Evolutionary conservation across 208 protist genomes (phyloP), one percentile per base, ranked within the genome.

Genomic region (Trypanosoma rangeli): DNA sequence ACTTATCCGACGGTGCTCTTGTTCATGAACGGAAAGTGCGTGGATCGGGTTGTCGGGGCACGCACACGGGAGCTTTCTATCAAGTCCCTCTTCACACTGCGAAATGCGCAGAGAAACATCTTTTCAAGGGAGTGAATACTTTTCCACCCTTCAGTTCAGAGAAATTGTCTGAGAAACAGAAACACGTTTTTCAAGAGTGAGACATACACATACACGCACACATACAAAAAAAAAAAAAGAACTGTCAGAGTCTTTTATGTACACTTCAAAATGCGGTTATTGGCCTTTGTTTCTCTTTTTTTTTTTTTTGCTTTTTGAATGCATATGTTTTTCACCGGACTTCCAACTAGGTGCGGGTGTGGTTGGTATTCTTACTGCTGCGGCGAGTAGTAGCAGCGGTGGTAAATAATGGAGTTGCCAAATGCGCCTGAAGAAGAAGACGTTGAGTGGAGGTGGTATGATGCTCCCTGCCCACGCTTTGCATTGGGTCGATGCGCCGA

Each of bases 81-180:
- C 52, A 95, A 95, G 77, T 86, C 84, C 7, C 71, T 93, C 1
- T 92, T 95, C 53, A 87, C 89, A 74, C 74, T 95, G 52, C 85
- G 90, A 20, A 95, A 95, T 66, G 80, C 64, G 26, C 69, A 71
- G 0, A 71, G 86, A 3, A 88, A 92, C 55, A 81, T 95, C 42
- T 89, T 95, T 62, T 87, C 90, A 12, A 62, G 84, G 1, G 74
- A 86, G 54, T 93, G 67, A 67, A 24, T 9, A 67, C 4, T 39
- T 63, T 20, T 50, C 20, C 46, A 50, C n/a, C 4, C 20, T 50
- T 3, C 46, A 16, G 46, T 5, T 10, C 37, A 13, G 10, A 13
- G 4, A 10, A 42, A 4, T 4, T 42, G 37, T 42, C 37, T 13
- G 37, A 13, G 10, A 42, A 42, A 10, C 37, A 42, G 37, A 42